phyloP scores from a whole-genome alignment of 768 basidiomycete species.

The Suillus plorans region DNA sequence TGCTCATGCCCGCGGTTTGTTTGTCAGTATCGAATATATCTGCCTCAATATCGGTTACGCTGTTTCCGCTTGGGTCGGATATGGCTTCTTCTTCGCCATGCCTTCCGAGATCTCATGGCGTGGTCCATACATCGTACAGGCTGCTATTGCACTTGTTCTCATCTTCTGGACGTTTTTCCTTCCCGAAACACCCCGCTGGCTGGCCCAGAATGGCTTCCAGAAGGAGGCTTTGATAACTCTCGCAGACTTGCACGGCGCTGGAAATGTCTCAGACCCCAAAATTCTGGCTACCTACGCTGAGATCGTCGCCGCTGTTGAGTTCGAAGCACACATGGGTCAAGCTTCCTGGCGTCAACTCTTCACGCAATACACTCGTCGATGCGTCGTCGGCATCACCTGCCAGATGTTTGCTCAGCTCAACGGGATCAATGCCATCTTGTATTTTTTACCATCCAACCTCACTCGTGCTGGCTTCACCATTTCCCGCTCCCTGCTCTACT shows the following conservation, averaged over 20 bases:
- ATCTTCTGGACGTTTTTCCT: slow-evolving; percentile 47
- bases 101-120: slow-evolving; percentile 53
- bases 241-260: slow-evolving; percentile 56
- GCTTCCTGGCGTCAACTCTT: slow-evolving; percentile 52
- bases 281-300: slow-evolving; percentile 46
- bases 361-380: slow-evolving; percentile 47
- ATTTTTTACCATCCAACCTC: slow-evolving; percentile 55
- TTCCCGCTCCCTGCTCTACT: slow-evolving; percentile 43
- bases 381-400: slow-evolving; percentile 50
- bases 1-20: slow-evolving; percentile 47
- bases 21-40: slow-evolving; percentile 54
- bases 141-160: slow-evolving; percentile 47
- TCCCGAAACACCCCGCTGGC: slow-evolving; percentile 55
- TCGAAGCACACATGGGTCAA: slow-evolving; percentile 38
- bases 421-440: slow-evolving; percentile 57
- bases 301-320: slow-evolving; percentile 40
- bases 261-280: slow-evolving; percentile 42
- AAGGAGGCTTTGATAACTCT: slow-evolving; percentile 50
- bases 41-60: slow-evolving; percentile 53
- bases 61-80: slow-evolving; percentile 48
- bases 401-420: slow-evolving; percentile 59
- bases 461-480: slow-evolving; percentile 49
- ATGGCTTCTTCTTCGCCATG: slow-evolving; percentile 46
- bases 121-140: slow-evolving; percentile 55
- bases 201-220: slow-evolving; percentile 52